Conservation (phyloP, 2,329 filamentous ascomycete genomes). For the Microcyclospora pomicola region DNA sequence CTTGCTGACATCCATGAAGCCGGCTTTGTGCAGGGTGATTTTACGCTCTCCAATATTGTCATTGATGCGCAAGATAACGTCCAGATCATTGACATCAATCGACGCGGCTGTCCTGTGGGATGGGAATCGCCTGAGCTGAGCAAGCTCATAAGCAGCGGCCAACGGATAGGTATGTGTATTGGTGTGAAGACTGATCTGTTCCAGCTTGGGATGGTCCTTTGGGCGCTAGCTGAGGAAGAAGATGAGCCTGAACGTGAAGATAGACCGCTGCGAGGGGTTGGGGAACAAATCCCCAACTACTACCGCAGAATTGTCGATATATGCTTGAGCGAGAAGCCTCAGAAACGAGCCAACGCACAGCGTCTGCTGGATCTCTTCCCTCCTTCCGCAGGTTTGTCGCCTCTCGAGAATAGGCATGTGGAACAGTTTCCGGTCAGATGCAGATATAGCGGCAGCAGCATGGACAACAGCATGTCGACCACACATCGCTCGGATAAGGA, state of each 20-base stretch:
- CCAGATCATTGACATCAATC: slow-evolving; percentile 97
- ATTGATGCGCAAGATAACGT: slow-evolving; percentile 73
- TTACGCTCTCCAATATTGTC: slow-evolving; percentile 94
- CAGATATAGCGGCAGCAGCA: not conserved
- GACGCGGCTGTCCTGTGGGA: slow-evolving; percentile 87
- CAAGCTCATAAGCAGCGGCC: slow-evolving; percentile 70
- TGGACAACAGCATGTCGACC: slow-evolving; percentile 21
- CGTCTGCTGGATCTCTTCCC: slow-evolving; percentile 60
- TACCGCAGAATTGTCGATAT: slow-evolving; percentile 61
- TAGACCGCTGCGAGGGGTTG: slow-evolving; percentile 50
- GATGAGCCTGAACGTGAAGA: slow-evolving; percentile 77
- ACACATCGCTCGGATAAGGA: slow-evolving; percentile 31
- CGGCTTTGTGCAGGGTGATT: slow-evolving; percentile 94
- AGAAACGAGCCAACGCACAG: slow-evolving; percentile 57
- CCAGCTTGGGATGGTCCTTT: slow-evolving; percentile 93
- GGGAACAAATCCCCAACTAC: slow-evolving; percentile 56
- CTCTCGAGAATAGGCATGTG: slow-evolving; percentile 3
- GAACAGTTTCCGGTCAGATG: not conserved
- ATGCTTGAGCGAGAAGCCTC: slow-evolving; percentile 63
- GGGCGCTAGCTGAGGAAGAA: slow-evolving; percentile 73
- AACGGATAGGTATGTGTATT: slow-evolving; percentile 92
- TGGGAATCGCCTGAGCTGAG: slow-evolving; percentile 95
- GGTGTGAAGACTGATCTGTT: slow-evolving; percentile 95
- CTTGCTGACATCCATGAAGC: slow-evolving; percentile 88
- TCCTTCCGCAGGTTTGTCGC: slow-evolving; percentile 4